Percentiles rank a stretch among this genome's conserved stretches.
Evolutionary conservation across 306 rosid species (phyloP).

Genomic region (Quercus bicolor): DNA sequence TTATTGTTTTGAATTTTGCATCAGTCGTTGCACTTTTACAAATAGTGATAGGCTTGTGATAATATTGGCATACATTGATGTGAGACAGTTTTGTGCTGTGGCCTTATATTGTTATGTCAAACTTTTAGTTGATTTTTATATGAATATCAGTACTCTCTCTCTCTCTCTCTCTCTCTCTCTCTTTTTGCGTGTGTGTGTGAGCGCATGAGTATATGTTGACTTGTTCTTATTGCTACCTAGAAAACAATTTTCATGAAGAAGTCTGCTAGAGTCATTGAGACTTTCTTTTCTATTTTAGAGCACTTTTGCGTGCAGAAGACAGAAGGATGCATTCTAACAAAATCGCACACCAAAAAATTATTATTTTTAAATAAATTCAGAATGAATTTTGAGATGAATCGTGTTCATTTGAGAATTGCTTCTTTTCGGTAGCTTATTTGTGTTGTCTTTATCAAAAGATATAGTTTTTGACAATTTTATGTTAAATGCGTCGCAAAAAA

Average conservation of each 20-base stretch:
- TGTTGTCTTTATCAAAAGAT: too few relatives aligned
- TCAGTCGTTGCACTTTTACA: slow-evolving; percentile 27
- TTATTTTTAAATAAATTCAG: not conserved
- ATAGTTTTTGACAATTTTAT: too few relatives aligned
- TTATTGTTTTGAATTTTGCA: slow-evolving; percentile 35
- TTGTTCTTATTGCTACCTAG: not conserved
- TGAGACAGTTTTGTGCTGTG: slow-evolving; percentile 25
- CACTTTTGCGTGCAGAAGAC: too few relatives aligned
- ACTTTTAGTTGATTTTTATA: not conserved
- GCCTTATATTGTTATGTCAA: not conserved
- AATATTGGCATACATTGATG: slow-evolving; percentile 33
- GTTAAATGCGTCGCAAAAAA: too few relatives aligned
- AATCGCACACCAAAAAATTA: not conserved
- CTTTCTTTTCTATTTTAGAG: not conserved
- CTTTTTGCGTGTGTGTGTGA: too few relatives aligned
- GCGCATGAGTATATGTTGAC: not conserved
- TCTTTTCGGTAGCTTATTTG: too few relatives aligned
- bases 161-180: not conserved
- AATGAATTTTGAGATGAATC: not conserved
- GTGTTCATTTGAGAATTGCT: too few relatives aligned
- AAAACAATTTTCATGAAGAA: not conserved
- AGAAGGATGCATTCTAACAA: not conserved
- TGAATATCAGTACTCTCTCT: not conserved
- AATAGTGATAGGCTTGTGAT: slow-evolving; percentile 25
- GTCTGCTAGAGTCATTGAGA: not conserved